These are phyloP conservation scores for Euphrasia confusa DNA, from an alignment of 257 asterid genomes.

Conservation along the genomic window DNA sequence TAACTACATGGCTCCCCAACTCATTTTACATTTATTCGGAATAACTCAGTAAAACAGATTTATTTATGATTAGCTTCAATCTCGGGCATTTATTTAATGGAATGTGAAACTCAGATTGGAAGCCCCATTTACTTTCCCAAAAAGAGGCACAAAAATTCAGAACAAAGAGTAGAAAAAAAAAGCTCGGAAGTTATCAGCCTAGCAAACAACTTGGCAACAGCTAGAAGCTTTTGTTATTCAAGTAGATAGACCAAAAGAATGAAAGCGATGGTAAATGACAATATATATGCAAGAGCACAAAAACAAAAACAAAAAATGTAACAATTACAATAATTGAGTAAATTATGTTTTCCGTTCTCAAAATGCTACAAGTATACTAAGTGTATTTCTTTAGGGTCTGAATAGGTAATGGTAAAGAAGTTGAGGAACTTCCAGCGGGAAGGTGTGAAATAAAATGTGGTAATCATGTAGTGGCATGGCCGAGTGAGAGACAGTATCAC, in stretches of 20 bases:
- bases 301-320: too few species aligned
- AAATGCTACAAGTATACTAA: too few species aligned
- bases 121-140: conserved; percentile 7
- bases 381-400: too few species aligned
- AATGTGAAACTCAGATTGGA: conserved; percentile 8
- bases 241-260: conserved; percentile 8
- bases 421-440: too few species aligned
- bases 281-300: too few species aligned
- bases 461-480: too few species aligned
- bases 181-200: not conserved
- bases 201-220: not conserved
- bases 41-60: conserved; percentile 12
- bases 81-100: conserved; percentile 12
- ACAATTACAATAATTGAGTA: too few species aligned
- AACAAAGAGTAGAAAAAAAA: conserved; percentile 15
- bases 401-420: too few species aligned
- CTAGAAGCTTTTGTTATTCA: not conserved
- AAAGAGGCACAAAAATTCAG: conserved; percentile 9
- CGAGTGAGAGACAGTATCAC: too few species aligned
- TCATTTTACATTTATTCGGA: conserved; percentile 5
- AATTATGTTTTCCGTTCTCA: too few species aligned
- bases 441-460: too few species aligned
- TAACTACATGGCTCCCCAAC: conserved; percentile 8
- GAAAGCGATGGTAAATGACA: not conserved
- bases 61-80: conserved; percentile 16